These are phyloP conservation scores for Thalassia testudinum DNA, from an alignment of 116 monocot species.

Conservation along the genomic window DNA sequence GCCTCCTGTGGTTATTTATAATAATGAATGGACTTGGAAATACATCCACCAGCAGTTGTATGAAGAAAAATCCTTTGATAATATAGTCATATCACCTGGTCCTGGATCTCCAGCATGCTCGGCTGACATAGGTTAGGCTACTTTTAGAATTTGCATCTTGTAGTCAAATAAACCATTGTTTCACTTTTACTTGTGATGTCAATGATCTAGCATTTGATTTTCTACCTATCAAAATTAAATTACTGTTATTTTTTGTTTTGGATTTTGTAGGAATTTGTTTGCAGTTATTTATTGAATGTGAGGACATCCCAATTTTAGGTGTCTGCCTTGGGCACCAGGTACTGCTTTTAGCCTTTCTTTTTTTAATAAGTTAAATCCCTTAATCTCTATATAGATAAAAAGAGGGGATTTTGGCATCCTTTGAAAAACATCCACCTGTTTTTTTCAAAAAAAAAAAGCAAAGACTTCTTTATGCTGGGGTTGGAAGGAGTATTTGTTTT, in stretches of 20 bases:
- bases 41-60: constrained; percentile 28
- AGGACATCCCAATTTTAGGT: constrained; percentile 83
- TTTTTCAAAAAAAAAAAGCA: too few relatives aligned
- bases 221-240: not conserved
- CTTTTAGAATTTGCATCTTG: not conserved
- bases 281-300: constrained; percentile 52
- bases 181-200: too few relatives aligned
- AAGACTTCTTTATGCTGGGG: too few relatives aligned
- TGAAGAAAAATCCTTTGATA: constrained; percentile 69
- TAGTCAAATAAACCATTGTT: not conserved
- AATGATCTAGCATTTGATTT: not conserved
- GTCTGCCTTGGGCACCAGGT: constrained; percentile 99
- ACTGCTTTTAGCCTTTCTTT: too few relatives aligned
- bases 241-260: not conserved
- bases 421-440: too few relatives aligned
- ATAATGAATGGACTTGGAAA: constrained; percentile 92
- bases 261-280: constrained; percentile 62
- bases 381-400: too few relatives aligned
- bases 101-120: constrained; percentile 78
- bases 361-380: too few relatives aligned
- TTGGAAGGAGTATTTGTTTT: too few relatives aligned
- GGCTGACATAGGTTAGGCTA: constrained; percentile 46
- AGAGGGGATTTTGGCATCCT: too few relatives aligned
- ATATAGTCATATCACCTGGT: constrained; percentile 95
- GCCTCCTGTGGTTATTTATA: constrained; percentile 74